phyloP scores from a whole-genome alignment of 2,329 filamentous ascomycete genomes.

The Colletotrichum horii region DNA sequence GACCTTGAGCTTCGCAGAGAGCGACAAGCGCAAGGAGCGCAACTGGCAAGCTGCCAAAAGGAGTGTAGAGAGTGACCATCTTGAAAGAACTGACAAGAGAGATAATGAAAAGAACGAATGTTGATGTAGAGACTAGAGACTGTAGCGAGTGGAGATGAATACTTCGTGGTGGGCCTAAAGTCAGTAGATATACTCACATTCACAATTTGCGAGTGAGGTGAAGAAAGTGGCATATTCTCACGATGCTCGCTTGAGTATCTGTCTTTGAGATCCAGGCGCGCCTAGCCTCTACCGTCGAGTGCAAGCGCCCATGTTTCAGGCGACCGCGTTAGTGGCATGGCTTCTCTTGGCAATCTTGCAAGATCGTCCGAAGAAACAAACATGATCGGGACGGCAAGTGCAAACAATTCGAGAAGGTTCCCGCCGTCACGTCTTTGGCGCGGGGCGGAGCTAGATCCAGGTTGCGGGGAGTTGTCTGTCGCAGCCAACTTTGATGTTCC shows the following conservation, averaged over 20 bases:
- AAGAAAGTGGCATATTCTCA: not conserved
- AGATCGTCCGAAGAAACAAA: not conserved
- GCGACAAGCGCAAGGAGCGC: not conserved
- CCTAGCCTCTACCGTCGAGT: not conserved
- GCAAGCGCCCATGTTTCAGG: not conserved
- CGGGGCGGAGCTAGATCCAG: not conserved
- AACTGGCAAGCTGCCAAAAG: not conserved
- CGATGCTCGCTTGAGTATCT: not conserved
- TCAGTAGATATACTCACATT: not conserved
- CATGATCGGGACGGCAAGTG: not conserved
- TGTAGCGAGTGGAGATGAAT: not conserved
- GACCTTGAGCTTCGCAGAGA: not conserved
- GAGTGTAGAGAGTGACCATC: not conserved
- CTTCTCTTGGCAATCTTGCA: not conserved
- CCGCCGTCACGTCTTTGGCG: not conserved
- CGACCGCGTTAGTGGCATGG: not conserved
- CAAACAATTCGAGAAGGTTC: not conserved
- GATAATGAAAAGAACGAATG: not conserved
- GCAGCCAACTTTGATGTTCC: not conserved
- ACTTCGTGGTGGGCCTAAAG: not conserved
- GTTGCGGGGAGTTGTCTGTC: not conserved
- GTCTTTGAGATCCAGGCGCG: not conserved
- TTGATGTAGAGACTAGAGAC: not conserved
- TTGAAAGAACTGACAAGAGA: not conserved
- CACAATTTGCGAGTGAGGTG: not conserved